Base-by-base conservation (phyloP, 2,329 filamentous ascomycete genomes). In the Pseudopithomyces chartarum region DNA sequence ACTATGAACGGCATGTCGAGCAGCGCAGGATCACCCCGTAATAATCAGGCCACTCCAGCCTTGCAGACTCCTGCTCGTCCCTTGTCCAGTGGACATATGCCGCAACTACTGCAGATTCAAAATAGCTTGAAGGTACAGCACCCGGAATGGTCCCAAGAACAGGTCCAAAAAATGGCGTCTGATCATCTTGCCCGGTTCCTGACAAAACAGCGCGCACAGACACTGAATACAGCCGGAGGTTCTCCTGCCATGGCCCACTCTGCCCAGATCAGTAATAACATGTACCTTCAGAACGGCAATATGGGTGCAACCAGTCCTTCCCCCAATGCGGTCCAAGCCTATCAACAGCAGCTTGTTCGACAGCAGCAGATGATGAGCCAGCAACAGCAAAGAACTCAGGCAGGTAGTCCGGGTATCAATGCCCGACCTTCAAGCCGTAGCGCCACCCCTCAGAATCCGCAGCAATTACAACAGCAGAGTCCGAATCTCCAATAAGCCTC, bases 341-440 rank as follows among this genome's bases (percentile, higher is more conserved):
- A 75, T 55, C 73, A 75, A 50, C 65, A 69, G 51, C 73, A 76
- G 48, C 68, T 76, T 53, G 66, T 73, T 34, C 69, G 73, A 53
- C 74, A 75, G 56, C 73, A 76, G 58, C 70, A 69, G 51, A 61
- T 74, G 61, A 71, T 77, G 73, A 73, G 66, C 58, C 70, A 70
- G 42, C 66, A 70, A 43, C 66, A 36, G 34, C 38, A 72, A 56
- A 64, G 67, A 33, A 57, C 61, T 54, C 72, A 73, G 49, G 70
- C 65, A 22, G 67, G 68, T 22, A 73, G 70, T 56, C 72, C 71
- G 7, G 65, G 66, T 40, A 54, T 74, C 57, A 73, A 64, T 51
- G 69, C 66, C 36, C 61, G 67, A 55, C 70, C 66, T 50, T 63
- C 65, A 36, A 77, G 74, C 56, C 63, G 74, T 50, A 77, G 74